These are phyloP conservation scores for Isatis lusitanica DNA, from an alignment of 441 rosid genomes.

Conservation along the genomic window DNA sequence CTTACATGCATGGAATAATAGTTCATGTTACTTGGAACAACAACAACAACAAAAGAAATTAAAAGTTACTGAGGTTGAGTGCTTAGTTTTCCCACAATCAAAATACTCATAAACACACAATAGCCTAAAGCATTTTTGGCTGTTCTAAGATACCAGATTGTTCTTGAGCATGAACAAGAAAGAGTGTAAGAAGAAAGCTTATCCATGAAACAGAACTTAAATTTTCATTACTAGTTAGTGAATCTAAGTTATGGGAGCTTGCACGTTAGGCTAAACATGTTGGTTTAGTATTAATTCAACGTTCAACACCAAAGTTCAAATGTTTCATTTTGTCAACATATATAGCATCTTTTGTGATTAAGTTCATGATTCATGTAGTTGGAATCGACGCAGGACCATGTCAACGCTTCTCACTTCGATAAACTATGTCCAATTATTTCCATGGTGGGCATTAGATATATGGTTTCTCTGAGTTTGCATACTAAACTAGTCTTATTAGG, in stretches of 20 bases:
- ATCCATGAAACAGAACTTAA: not conserved
- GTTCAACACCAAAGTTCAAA: not conserved
- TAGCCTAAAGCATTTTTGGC: not conserved
- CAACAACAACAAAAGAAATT: no score
- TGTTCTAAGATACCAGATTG: constrained; percentile 1
- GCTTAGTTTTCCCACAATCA: no score
- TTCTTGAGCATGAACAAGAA: constrained; percentile 3
- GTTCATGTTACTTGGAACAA: no score
- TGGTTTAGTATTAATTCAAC: not conserved
- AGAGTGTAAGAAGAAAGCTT: not conserved
- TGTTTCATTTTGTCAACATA: not conserved
- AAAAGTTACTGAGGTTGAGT: no score
- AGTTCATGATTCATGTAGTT: not conserved
- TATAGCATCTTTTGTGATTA: not conserved
- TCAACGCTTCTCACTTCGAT: not conserved
- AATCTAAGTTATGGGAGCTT: not conserved
- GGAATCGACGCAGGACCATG: not conserved
- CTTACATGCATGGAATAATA: no score
- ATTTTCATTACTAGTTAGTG: not conserved
- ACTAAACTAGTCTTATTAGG: not conserved
- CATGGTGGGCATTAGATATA: not conserved
- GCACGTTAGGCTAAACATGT: not conserved
- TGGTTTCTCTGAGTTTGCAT: not conserved
- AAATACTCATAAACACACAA: no score
- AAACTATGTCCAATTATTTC: no score